Base-by-base conservation (phyloP, 1,284 basidiomycete species). In the Bondarzewia mesenterica region DNA sequence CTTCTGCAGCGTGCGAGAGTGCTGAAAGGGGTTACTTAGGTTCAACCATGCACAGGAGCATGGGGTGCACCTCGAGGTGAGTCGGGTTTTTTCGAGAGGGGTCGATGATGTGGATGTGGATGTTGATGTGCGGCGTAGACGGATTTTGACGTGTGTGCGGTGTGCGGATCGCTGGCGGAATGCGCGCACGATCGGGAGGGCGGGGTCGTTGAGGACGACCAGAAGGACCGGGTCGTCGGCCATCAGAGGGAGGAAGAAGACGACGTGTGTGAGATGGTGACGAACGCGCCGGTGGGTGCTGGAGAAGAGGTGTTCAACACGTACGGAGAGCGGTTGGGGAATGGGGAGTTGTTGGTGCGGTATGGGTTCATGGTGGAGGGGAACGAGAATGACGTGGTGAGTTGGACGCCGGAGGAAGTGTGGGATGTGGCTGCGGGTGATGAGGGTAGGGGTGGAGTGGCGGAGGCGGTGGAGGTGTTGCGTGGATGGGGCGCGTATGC, bases 41-140 rank as follows among this genome's bases (percentile, higher is more conserved):
- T 91, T 95, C 69, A 94, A 96, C 64, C 93, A 96, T 58, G 62
- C 69, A 5, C 72, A 78, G 42, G 77, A 84, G 40, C 81, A 89
- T 60, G 78, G 87, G 57, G 78, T 90, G 44, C 85, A 89, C 59
- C 72, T 93, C 43, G 81, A 89, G 73, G 85, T 89, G 59, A 50
- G 67, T 57, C n/a, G n/a, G n/a, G n/a, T n/a, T n/a, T n/a, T n/a
- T n/a, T n/a, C n/a, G n/a, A n/a, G n/a, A n/a, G n/a, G n/a, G n/a
- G n/a, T n/a, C n/a, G n/a, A n/a, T 21, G 18, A 32, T 20, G 25
- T 12, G 25, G 21, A 15, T n/a, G 20, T 12, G 14, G 20, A 20
- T 47, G n/a, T n/a, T n/a, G n/a, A n/a, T n/a, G n/a, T n/a, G n/a
- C n/a, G n/a, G n/a, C 32, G 32, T 60, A 91, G 80, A 86, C 79